phyloP scores from a whole-genome alignment of 176 grass and related monocot genomes.

The Paspalum notatum region DNA sequence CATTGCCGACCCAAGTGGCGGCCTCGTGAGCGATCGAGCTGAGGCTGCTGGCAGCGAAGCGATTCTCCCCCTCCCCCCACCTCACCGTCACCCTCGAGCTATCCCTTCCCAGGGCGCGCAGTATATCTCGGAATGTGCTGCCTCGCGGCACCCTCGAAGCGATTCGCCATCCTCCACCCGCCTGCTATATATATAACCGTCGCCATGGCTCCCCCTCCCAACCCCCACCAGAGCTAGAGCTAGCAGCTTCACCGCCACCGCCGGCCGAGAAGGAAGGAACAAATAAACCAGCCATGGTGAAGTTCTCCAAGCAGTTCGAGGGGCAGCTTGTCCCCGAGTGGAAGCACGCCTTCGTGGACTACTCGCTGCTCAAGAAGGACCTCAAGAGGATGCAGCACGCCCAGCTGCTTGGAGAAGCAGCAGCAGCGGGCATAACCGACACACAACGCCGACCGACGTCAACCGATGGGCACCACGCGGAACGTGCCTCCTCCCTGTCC shows the following conservation, averaged over 20 bases:
- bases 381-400: constrained; percentile 63
- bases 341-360: constrained; percentile 93
- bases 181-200: constrained; percentile 51
- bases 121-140: constrained; percentile 90
- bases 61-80: too few relatives aligned
- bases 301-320: constrained; percentile 86
- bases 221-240: constrained; percentile 39
- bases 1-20: constrained; percentile 22
- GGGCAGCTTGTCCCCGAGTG: constrained; percentile 87
- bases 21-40: constrained; percentile 34
- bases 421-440: neutral
- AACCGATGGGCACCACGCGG: neutral
- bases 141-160: constrained; percentile 54
- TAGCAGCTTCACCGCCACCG: neutral
- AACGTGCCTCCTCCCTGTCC: constrained; percentile 29
- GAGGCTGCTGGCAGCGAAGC: neutral
- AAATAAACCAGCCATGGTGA: constrained; percentile 51
- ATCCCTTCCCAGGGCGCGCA: constrained; percentile 25
- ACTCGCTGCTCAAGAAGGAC: constrained; percentile 75
- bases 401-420: neutral
- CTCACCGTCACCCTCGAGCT: too few relatives aligned
- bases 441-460: neutral
- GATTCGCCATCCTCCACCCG: neutral
- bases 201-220: constrained; percentile 40
- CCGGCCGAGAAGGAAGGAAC: too few relatives aligned